Base-by-base conservation (phyloP, 805 yeast species). In the Myxozyma monticola region DNA sequence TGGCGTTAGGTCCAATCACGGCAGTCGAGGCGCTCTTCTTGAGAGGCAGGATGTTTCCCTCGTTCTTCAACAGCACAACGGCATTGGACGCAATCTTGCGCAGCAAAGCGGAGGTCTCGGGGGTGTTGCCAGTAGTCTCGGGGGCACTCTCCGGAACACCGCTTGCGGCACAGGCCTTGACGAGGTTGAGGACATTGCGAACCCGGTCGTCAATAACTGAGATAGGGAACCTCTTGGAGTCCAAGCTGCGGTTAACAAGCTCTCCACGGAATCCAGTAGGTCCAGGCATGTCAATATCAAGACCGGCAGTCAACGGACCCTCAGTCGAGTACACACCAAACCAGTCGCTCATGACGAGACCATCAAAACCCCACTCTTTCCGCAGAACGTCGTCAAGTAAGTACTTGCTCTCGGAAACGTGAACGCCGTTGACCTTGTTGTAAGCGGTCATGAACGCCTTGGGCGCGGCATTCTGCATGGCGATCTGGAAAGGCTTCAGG, bases 251-350 rank as follows among this genome's bases (percentile, higher is more conserved):
- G 6, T 68, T 53, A 15, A 78, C 65, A 10, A 71, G 65, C 25
- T 65, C 65, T 1, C 66, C 66, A 56, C 74, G 67, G 68, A 81
- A 73, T 39, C 74, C 65, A 2, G 80, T 68, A 17, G 80, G 78
- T 31, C 86, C 87, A 0, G 87, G 87, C 84, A 80, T 79, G 64
- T 82, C 87, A 59, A 82, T 68, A 61, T 80, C 83, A 48, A 82
- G 67, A 6, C 86, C 85, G 30, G 78, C 78, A 35, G 74, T 71
- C 40, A 81, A 62, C 12, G 82, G 60, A 37, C 71, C 74, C 37
- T 68, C 70, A 31, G 68, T 67, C 14, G 81, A 71, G 63, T 76
- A 80, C 8, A 74, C 71, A 22, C 86, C 87, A 61, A 61, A 76
- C 86, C 86, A 81, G 65, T 81, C 87, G 25, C 82, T 76, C 80